These are phyloP conservation scores for Colletotrichum neosansevieriae DNA, from an alignment of 2,329 filamentous ascomycete genomes.

Conservation along the genomic window DNA sequence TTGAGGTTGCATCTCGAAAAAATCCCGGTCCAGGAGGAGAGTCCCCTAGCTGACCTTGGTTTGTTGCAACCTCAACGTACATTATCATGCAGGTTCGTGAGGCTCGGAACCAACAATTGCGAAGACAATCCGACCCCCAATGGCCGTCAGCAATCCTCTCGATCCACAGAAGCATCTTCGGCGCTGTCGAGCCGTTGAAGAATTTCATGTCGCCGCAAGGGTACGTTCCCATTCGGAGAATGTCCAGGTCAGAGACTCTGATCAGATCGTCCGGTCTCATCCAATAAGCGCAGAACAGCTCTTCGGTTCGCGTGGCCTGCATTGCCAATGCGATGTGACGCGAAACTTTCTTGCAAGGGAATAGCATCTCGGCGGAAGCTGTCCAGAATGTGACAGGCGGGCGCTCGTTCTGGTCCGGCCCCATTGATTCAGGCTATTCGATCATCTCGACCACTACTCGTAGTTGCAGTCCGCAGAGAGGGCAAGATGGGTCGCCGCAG, in stretches of 20 bases:
- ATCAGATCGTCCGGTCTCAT: constrained; percentile 22
- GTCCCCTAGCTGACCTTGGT: constrained; percentile 9
- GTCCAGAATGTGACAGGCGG: constrained; percentile 6
- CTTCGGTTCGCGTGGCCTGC: background rate
- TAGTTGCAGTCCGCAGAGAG: constrained; percentile 26
- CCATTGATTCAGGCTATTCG: constrained; percentile 26
- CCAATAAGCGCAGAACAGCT: constrained; percentile 1
- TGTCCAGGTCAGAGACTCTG: background rate
- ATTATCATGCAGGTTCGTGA: constrained; percentile 36
- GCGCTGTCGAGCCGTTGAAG: constrained; percentile 37
- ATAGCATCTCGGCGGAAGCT: constrained; percentile 7
- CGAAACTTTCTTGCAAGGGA: background rate
- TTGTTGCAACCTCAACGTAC: constrained; percentile 29
- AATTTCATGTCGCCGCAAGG: constrained; percentile 36
- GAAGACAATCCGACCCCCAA: constrained; percentile 26
- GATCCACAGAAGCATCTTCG: constrained; percentile 37
- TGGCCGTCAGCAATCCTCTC: constrained; percentile 30
- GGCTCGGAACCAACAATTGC: constrained; percentile 37
- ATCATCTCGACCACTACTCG: constrained; percentile 18
- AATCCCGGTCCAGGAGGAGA: constrained; percentile 31
- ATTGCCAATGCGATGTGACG: constrained; percentile 9
- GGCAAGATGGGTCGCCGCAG: constrained; percentile 18
- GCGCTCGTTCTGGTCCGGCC: constrained; percentile 10
- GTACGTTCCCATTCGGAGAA: constrained; percentile 7
- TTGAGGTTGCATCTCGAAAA: constrained; percentile 32